Base-by-base conservation (phyloP, 805 yeast genomes). In the Torulaspora microellipsoides region DNA sequence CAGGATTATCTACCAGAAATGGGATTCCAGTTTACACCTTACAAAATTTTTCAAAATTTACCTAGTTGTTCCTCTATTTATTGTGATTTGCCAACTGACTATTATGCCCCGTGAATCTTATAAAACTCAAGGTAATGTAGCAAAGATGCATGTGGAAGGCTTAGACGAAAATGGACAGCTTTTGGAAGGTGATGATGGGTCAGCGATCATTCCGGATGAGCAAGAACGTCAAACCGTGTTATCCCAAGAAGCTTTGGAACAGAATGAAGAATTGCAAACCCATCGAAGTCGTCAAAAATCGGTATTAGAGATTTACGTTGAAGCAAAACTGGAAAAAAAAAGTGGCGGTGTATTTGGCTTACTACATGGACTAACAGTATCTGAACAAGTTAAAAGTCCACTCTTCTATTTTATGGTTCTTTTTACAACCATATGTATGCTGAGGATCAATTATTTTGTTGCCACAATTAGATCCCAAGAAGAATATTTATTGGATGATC, bases 391-490 rank as follows among this genome's bases (percentile, higher is more conserved):
- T 47, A 65, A 60, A 35, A 61, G 68, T 7, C 69, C 84, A 3
- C 88, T 96, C 93, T 91, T 89, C 61, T 58, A 73, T 38, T 65
- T 89, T 43, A 84, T 88, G 85, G 77, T 86, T 20, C 58, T 78
- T 2, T 86, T 89, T 63, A 85, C 96, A 5, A 77, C 90, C 2
- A 75, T 90, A 45, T 95, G 88, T 64, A 90, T 90, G 96, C 73
- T 91, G 34, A 73, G 97, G 61, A 83, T 90, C 53, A 90, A 90
- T 68, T 91, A 86, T 64, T 91, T 88, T 65, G 93, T 90, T 42
- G 97, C 96, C 8, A 87, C 97, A 2, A 71, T 90, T 29, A 77
- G 80, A 56, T 70, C 95, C 0, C 97, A 90, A 67, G 95, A 88
- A 70, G 74, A 73, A 20, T 91, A 71, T 58, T 73, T 89, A 48